Percentiles rank a stretch among this genome's conserved stretches.
phyloP scores from a whole-genome alignment of 495 filamentous ascomycete genomes.

The Cryomyces minteri region DNA sequence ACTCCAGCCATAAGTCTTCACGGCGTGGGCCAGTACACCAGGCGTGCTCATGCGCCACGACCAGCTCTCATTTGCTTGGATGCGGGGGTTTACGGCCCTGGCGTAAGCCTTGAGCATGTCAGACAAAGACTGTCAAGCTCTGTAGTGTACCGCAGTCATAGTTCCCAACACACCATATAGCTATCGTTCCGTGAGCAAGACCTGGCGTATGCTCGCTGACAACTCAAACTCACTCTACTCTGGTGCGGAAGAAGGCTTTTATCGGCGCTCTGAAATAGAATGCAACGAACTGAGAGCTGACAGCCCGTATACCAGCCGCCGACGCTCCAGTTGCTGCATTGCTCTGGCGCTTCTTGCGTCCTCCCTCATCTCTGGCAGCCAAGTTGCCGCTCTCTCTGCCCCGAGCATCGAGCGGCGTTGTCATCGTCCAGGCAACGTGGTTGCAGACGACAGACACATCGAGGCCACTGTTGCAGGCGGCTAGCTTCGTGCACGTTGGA shows the following conservation, averaged over 20 bases:
- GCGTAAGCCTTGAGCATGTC: conserved; percentile 35
- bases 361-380: conserved; percentile 2
- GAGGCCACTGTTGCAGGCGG: too few relatives aligned
- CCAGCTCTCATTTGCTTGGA: conserved; percentile 35
- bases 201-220: too few relatives aligned
- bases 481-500: too few relatives aligned
- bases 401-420: conserved; percentile 1
- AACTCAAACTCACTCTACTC: conserved; percentile 52
- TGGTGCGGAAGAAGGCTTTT: conserved; percentile 74
- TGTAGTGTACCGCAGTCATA: conserved; percentile 5
- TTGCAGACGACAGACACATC: too few relatives aligned
- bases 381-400: background rate
- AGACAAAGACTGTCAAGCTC: too few relatives aligned
- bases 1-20: conserved; percentile 63
- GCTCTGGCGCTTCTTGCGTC: conserved; percentile 19
- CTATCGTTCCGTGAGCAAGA: conserved; percentile 12
- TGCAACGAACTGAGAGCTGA: conserved; percentile 59
- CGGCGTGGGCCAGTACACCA: conserved; percentile 58
- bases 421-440: background rate
- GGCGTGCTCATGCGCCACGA: conserved; percentile 61
- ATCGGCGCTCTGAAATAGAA: conserved; percentile 83
- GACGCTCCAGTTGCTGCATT: conserved; percentile 61
- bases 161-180: conserved; percentile 33
- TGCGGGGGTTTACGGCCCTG: conserved; percentile 44
- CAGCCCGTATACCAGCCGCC: conserved; percentile 61